A percentile compares a stretch with the other conserved stretches of the same genome.
Conservation (phyloP, 495 filamentous ascomycete genomes). For the Cercophora sp. region DNA sequence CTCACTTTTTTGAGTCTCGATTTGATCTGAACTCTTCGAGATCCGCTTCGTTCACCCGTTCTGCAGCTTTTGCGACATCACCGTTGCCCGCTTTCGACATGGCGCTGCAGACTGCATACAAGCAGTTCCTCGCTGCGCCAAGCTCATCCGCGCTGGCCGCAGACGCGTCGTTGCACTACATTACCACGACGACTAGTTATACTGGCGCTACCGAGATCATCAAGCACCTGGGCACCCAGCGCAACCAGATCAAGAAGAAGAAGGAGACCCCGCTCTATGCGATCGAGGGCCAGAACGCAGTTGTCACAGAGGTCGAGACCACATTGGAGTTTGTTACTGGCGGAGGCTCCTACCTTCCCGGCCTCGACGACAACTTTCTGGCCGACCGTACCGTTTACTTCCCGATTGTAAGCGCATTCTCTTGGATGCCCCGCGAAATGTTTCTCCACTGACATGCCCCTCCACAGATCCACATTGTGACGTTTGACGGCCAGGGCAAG, state of each 20-base stretch:
- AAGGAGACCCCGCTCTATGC: slow-evolving; percentile 66
- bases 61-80: not conserved
- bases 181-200: slow-evolving; percentile 78
- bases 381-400: slow-evolving; percentile 76
- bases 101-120: slow-evolving; percentile 53
- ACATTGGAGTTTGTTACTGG: slow-evolving; percentile 74
- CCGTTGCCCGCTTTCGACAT: slow-evolving; percentile 12
- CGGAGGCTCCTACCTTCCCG: slow-evolving; percentile 85
- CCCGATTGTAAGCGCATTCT: slow-evolving; percentile 64
- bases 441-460: slow-evolving; percentile 26
- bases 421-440: not conserved
- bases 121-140: slow-evolving; percentile 72
- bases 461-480: slow-evolving; percentile 79
- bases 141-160: slow-evolving; percentile 59
- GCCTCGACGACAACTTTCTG: slow-evolving; percentile 91
- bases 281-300: slow-evolving; percentile 63
- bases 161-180: slow-evolving; percentile 80
- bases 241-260: slow-evolving; percentile 70
- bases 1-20: not conserved
- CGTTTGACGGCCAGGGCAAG: slow-evolving; percentile 69
- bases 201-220: slow-evolving; percentile 65
- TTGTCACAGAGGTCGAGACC: slow-evolving; percentile 77
- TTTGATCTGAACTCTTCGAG: not conserved
- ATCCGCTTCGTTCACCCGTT: not conserved
- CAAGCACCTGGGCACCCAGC: slow-evolving; percentile 67